phyloP scores from a whole-genome alignment of 345 rosid species.

The Excoecaria agallocha region DNA sequence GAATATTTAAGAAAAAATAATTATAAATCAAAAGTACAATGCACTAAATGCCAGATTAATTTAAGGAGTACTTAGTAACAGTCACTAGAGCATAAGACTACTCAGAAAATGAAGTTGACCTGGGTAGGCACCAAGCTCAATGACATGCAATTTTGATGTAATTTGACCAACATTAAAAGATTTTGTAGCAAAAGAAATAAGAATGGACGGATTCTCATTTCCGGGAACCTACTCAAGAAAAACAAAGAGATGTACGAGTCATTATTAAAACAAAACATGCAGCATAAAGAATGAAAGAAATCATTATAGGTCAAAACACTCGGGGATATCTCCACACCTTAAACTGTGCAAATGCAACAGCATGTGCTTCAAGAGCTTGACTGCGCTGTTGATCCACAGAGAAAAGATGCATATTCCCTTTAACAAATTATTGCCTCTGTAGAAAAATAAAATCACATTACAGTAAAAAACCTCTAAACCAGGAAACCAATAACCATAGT shows the following conservation, averaged over 20 bases:
- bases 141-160: conserved; percentile 86
- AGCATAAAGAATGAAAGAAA: neutral
- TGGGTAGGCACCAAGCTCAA: conserved; percentile 98
- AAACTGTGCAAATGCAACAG: conserved; percentile 90
- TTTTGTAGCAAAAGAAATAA: conserved; percentile 90
- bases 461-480: neutral
- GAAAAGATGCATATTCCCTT: conserved; percentile 93
- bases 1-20: neutral
- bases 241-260: neutral
- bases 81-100: no score
- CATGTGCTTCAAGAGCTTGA: conserved; percentile 99
- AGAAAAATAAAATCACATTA: neutral
- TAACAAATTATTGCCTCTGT: conserved; percentile 86
- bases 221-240: conserved; percentile 60
- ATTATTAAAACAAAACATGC: neutral
- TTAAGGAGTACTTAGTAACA: neutral
- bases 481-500: neutral
- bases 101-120: conserved; percentile 35
- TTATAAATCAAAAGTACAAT: neutral
- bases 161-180: conserved; percentile 85
- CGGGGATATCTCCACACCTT: conserved; percentile 40
- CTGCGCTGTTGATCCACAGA: conserved; percentile 98
- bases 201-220: conserved; percentile 88
- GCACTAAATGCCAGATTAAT: neutral
- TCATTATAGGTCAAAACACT: neutral